These are phyloP conservation scores for Maudiozyma pseudohumilis DNA, from an alignment of 805 yeast genomes.

Conservation along the genomic window DNA sequence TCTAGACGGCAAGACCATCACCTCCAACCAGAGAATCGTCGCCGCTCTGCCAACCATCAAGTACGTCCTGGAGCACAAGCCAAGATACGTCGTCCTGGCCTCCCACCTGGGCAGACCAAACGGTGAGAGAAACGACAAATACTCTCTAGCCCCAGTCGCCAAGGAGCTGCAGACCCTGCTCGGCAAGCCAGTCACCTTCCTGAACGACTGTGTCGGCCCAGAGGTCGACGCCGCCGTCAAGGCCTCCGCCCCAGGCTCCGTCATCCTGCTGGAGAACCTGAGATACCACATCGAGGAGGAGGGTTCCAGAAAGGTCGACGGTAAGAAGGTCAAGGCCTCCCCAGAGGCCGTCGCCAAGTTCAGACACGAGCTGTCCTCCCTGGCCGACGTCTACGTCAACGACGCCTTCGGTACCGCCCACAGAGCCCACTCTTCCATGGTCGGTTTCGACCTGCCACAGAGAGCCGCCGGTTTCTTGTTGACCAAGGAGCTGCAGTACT, in stretches of 20 bases:
- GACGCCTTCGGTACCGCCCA: slow-evolving; percentile 99
- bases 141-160: slow-evolving; percentile 88
- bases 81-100: slow-evolving; percentile 84
- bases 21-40: slow-evolving; percentile 98
- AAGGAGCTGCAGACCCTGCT: slow-evolving; percentile 74
- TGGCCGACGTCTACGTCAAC: slow-evolving; percentile 94
- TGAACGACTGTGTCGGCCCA: slow-evolving; percentile 82
- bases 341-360: slow-evolving; percentile 72
- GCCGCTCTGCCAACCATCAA: slow-evolving; percentile 98
- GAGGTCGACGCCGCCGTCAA: slow-evolving; percentile 76
- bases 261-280: slow-evolving; percentile 88
- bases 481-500: slow-evolving; percentile 93
- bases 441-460: slow-evolving; percentile 88
- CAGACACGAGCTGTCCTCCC: slow-evolving; percentile 79
- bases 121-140: slow-evolving; percentile 78
- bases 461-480: slow-evolving; percentile 97
- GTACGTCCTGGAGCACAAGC: slow-evolving; percentile 83
- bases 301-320: slow-evolving; percentile 83
- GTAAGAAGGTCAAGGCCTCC: slow-evolving; percentile 87
- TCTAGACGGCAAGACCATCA: slow-evolving; percentile 89
- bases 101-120: slow-evolving; percentile 99
- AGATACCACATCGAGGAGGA: slow-evolving; percentile 98
- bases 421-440: slow-evolving; percentile 99
- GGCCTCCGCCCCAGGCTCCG: slow-evolving; percentile 63
- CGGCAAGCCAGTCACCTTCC: slow-evolving; percentile 64